phyloP scores from a whole-genome alignment of 768 basidiomycete species.

The Trametes cubensis region DNA sequence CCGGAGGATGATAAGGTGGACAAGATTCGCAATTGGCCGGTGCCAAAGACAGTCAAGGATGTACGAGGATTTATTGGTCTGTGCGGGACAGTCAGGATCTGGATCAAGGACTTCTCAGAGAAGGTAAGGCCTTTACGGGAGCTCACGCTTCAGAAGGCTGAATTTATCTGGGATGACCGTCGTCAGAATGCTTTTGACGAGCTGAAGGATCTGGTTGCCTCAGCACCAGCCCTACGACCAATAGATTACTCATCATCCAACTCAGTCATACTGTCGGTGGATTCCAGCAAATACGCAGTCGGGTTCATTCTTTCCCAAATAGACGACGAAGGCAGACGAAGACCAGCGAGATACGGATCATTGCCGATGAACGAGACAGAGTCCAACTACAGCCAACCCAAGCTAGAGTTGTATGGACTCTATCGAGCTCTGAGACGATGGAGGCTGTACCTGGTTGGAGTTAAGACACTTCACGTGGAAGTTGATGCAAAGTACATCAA shows the following conservation, averaged over 20 bases:
- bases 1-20: constrained; percentile 18
- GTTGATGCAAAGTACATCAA: constrained; percentile 45
- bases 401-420: constrained; percentile 34
- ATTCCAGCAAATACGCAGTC: constrained; percentile 39
- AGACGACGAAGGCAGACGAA: too few species aligned
- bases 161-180: constrained; percentile 37
- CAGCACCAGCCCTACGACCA: constrained; percentile 34
- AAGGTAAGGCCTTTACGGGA: constrained; percentile 17
- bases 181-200: constrained; percentile 33
- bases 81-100: constrained; percentile 25
- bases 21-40: constrained; percentile 23
- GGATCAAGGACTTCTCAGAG: constrained; percentile 23
- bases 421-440: constrained; percentile 27
- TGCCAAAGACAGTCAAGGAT: constrained; percentile 13
- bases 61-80: constrained; percentile 27
- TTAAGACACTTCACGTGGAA: constrained; percentile 38
- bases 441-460: constrained; percentile 34
- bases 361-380: constrained; percentile 36
- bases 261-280: constrained; percentile 41
- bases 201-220: constrained; percentile 30
- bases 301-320: constrained; percentile 43
- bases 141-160: constrained; percentile 24
- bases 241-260: constrained; percentile 37
- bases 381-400: constrained; percentile 32
- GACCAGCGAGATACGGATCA: constrained; percentile 34